Evolutionary conservation across 768 basidiomycete genomes (phyloP), one percentile per base, ranked within the genome.

Genomic region (Podaxis carcinomalis): DNA sequence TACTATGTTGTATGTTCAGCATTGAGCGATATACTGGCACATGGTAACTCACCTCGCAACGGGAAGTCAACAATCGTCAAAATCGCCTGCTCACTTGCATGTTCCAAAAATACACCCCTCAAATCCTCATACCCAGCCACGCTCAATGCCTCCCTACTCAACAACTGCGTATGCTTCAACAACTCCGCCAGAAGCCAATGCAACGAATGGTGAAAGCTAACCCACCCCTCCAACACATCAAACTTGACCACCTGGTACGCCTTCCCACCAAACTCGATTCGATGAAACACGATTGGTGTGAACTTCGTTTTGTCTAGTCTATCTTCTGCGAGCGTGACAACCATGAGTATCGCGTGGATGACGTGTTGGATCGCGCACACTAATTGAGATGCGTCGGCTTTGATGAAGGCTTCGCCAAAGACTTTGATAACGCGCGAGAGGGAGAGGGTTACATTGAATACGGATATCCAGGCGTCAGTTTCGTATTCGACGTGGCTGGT

Each of bases 391-490:
- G 59, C 4, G 10, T 14, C 50, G 23, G 59, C 59, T 47, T 65
- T 53, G 47, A 52, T 7, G 49, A 58, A 96, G 0, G 91, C 89
- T 65, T 92, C 91, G 5, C 95, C 95, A 63, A 93, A 92, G 1
- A 89, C 88, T 69, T 93, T 92, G 77, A 93, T 92, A 42, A 93
- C 86, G 47, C 93, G 87, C 5, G 91, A 90, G 25, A 32, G 32
- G 32, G 32, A 32, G 32, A 32, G 83, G 5, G 94, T 95, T 23
- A 98, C 90, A 66, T 95, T 95, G 74, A 98, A 98, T 13, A 97
- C 93, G 67, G 89, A 92, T 63, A 97, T 93, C 96, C 95, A 97
- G 19, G 90, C 89, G 65, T 99, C 97, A 32, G 90, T 90, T 76
- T 99, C 97, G 75, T 92, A 99, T 72, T 98, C 96, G 66, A 99